Evolutionary conservation across 2,329 filamentous ascomycete species (phyloP).

Genomic region (Venturia carpophila): DNA sequence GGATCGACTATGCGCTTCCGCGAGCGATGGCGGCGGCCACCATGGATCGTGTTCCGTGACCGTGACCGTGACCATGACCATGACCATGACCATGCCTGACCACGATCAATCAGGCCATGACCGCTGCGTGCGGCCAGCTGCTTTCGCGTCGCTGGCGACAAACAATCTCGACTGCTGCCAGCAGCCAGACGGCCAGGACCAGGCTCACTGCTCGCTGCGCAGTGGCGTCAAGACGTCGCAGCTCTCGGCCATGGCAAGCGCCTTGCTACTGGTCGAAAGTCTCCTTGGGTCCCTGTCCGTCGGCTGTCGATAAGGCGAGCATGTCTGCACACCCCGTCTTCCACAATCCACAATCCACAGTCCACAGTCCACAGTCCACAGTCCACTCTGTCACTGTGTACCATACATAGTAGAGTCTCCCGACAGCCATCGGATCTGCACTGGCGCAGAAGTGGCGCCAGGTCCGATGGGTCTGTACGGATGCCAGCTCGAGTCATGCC

Average conservation of each 20-base stretch:
- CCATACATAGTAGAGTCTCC: not conserved
- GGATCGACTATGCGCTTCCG: constrained; percentile 9
- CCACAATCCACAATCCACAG: no score
- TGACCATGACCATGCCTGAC: no score
- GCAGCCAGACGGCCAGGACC: not conserved
- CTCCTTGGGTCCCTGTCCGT: not conserved
- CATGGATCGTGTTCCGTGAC: not conserved
- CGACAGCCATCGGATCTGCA: constrained; percentile 5
- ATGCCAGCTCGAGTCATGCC: constrained; percentile 4
- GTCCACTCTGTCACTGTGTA: no score
- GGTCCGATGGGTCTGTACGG: not conserved
- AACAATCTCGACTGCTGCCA: not conserved
- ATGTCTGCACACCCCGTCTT: not conserved
- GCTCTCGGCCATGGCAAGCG: not conserved
- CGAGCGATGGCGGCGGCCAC: not conserved
- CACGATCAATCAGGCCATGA: no score
- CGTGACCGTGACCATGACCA: no score
- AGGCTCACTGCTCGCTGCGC: not conserved
- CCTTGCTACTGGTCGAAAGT: not conserved
- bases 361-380: no score
- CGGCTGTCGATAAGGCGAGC: constrained; percentile 8
- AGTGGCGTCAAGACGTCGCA: not conserved
- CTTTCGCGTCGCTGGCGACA: no score
- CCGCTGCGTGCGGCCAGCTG: no score
- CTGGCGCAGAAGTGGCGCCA: not conserved